Conservation (phyloP, 73 alveolate genomes). For the Durusdinium trenchii region DNA sequence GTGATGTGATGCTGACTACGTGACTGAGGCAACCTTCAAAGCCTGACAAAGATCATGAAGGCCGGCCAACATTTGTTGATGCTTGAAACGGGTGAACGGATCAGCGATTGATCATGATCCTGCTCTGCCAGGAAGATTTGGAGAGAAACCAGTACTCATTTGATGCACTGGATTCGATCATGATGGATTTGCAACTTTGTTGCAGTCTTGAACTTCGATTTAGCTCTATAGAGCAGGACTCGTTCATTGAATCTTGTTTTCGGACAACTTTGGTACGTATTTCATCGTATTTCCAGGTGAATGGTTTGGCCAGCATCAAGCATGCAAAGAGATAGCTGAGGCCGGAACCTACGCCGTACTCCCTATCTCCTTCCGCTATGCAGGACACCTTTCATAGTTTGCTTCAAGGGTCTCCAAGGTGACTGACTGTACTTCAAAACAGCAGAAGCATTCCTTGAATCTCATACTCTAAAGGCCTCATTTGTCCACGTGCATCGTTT, state of each 20-base stretch:
- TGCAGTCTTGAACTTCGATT: neutral
- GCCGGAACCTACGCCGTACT: constrained; percentile 87
- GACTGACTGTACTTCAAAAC: too few species aligned
- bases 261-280: neutral
- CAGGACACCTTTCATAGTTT: too few species aligned
- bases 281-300: neutral
- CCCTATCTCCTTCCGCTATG: constrained; percentile 87
- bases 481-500: neutral
- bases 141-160: constrained; percentile 77
- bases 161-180: constrained; percentile 76
- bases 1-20: too few species aligned
- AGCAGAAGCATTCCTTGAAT: neutral
- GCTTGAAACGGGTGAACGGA: neutral
- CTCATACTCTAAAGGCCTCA: neutral
- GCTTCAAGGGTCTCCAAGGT: too few species aligned
- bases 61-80: neutral
- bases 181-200: constrained; percentile 53
- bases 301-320: neutral
- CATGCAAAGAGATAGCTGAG: neutral
- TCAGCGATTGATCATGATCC: too few species aligned
- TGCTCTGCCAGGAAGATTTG: constrained; percentile 47
- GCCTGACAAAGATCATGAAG: constrained; percentile 91
- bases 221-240: too few species aligned
- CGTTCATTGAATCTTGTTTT: neutral
- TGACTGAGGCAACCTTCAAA: constrained; percentile 62